These are phyloP conservation scores for Naganishia friedmannii DNA, from an alignment of 768 basidiomycete species.

Conservation along the genomic window DNA sequence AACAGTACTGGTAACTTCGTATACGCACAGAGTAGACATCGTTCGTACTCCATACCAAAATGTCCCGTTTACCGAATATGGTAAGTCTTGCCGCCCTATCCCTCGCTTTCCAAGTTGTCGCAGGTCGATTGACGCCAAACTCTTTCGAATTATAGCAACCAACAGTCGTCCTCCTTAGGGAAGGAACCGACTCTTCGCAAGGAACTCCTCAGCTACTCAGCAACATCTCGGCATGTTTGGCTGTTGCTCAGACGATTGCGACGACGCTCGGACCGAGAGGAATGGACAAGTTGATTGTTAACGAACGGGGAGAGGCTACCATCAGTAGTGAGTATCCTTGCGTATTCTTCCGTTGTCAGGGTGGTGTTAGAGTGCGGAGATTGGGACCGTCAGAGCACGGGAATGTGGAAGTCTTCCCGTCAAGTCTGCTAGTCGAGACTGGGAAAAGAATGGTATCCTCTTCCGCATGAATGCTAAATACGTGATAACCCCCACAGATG, in stretches of 20 bases:
- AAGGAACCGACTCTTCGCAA: conserved; percentile 94
- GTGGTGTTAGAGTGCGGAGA: too few relatives aligned
- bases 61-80: conserved; percentile 19
- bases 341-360: neutral
- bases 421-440: neutral
- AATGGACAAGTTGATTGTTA: conserved; percentile 98
- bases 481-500: conserved; percentile 55
- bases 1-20: neutral
- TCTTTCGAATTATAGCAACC: conserved; percentile 68
- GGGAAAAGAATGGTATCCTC: neutral
- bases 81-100: neutral
- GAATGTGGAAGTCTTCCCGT: too few relatives aligned
- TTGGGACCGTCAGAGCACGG: too few relatives aligned
- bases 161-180: conserved; percentile 89
- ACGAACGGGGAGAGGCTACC: conserved; percentile 88
- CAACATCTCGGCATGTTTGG: conserved; percentile 94
- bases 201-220: conserved; percentile 87
- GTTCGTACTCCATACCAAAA: neutral
- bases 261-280: conserved; percentile 96
- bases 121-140: neutral
- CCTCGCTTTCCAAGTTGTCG: neutral
- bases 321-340: conserved; percentile 66
- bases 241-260: conserved; percentile 83
- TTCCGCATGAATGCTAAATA: neutral
- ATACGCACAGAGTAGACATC: conserved; percentile 3